These are phyloP conservation scores for Fraxinus excelsior DNA, from an alignment of 257 asterid genomes.

Conservation along the genomic window DNA sequence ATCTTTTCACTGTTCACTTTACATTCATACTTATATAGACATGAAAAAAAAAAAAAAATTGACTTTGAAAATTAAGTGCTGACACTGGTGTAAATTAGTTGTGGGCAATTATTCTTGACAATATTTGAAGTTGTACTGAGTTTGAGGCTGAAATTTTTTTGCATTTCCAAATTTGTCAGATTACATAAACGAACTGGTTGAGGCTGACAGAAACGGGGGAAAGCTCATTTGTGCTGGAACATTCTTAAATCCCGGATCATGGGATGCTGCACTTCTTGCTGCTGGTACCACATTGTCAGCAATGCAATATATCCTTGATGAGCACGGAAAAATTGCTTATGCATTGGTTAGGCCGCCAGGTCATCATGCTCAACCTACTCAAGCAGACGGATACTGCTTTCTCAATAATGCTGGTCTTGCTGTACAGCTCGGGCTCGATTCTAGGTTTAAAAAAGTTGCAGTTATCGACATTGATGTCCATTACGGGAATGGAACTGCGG, in stretches of 20 bases:
- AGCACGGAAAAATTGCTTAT: constrained; percentile 52
- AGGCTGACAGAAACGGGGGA: constrained; percentile 65
- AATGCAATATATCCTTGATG: constrained; percentile 69
- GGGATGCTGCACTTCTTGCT: constrained; percentile 88
- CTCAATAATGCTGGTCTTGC: constrained; percentile 89
- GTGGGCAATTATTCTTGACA: not conserved
- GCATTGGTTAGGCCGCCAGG: constrained; percentile 96
- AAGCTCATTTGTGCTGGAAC: constrained; percentile 66
- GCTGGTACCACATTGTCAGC: constrained; percentile 89
- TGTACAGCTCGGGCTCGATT: constrained; percentile 55
- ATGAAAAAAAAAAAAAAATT: too few species aligned
- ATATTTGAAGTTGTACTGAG: not conserved
- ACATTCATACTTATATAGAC: too few species aligned
- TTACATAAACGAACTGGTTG: constrained; percentile 70
- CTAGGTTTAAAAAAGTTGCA: constrained; percentile 54
- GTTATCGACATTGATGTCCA: constrained; percentile 91
- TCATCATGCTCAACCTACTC: constrained; percentile 94
- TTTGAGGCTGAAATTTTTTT: constrained; percentile 8
- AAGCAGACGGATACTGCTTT: constrained; percentile 90
- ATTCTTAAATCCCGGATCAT: constrained; percentile 85
- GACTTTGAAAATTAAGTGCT: too few species aligned
- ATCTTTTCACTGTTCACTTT: too few species aligned
- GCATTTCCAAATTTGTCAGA: constrained; percentile 42
- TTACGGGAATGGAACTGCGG: constrained; percentile 93
- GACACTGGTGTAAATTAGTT: too few species aligned